Conservation (phyloP, 768 basidiomycete genomes). For the Podaxis pistillaris region DNA sequence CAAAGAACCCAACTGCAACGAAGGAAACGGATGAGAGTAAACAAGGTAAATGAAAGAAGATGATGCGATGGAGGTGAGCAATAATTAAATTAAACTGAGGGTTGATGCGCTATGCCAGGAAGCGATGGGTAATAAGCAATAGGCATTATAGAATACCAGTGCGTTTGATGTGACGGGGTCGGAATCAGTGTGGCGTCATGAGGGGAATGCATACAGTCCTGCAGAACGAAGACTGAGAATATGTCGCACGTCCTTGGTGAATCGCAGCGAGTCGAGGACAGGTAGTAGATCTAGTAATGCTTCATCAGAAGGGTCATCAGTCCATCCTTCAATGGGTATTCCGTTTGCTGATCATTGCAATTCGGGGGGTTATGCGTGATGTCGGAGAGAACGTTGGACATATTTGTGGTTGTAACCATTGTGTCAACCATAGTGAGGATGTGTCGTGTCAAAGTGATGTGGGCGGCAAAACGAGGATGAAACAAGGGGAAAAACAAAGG, state of each 20-base stretch:
- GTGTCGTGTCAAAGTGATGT: neutral
- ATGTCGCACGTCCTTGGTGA: constrained; percentile 92
- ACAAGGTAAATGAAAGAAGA: neutral
- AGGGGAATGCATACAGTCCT: constrained; percentile 28
- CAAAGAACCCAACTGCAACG: neutral
- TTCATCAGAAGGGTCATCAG: constrained; percentile 94
- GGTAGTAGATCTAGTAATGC: constrained; percentile 94
- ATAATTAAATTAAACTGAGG: neutral
- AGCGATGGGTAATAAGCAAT: neutral
- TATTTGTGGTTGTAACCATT: neutral
- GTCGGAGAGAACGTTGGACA: neutral
- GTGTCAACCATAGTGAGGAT: neutral
- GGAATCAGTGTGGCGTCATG: constrained; percentile 23
- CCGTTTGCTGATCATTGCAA: constrained; percentile 72
- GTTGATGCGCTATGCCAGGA: constrained; percentile 2
- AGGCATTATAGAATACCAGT: constrained; percentile 4
- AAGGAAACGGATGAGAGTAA: neutral
- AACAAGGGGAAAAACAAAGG: neutral
- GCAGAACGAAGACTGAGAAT: constrained; percentile 72
- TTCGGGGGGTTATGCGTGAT: neutral
- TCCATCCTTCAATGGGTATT: constrained; percentile 99
- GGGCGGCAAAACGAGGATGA: constrained; percentile 6
- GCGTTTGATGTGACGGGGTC: constrained; percentile 4
- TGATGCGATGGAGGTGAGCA: neutral
- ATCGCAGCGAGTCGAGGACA: constrained; percentile 92